Base-by-base conservation (phyloP, 176 grass and related monocot genomes). In the Aegilops tauschii region DNA sequence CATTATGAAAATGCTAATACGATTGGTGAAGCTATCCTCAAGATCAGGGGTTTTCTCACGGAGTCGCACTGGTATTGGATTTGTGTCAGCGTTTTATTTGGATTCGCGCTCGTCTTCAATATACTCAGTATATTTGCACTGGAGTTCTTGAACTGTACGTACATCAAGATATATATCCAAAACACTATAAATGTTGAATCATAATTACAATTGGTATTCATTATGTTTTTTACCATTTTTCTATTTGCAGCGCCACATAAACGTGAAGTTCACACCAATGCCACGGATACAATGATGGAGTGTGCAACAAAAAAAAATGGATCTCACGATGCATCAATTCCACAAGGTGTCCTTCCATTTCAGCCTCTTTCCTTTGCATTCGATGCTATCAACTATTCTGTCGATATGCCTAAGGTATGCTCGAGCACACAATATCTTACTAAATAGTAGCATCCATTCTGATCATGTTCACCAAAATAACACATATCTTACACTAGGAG, bases 31-130 rank as follows among this genome's bases (percentile, higher is more conserved):
- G 89, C 85, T 79, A 88, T 97, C 45, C 87, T 97, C 17, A 81
- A 83, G 82, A 80, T 73, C 34, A 91, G 91, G 77, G 89, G 95
- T n/a, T 44, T 87, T 76, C 44, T 85, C 18, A 95, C 63, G 2
- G 76, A 91, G 35, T 93, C 79, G 82, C 84, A 92, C 17, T 97
- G 95, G 95, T 97, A 93, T 20, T 95, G 95, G 95, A 83, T 92
- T 62, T 95, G 84, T 44, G 76, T 95, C 4, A 40, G 21, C 12
- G 23, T 82, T 77, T 85, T 97, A 83, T 80, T 90, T 75, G 87
- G 80, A 69, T 95, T 90, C 61, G 72, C 89, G 1, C 2, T 97
- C 13, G 40, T 87, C 78, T 92, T 93, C 87, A 95, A 95, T 52
- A 83, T 92, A 36, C 77, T 97, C 69, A 92, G 83, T 80, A 79